Base-by-base conservation (phyloP, 1,284 basidiomycete species). In the Amylostereum chailletii region DNA sequence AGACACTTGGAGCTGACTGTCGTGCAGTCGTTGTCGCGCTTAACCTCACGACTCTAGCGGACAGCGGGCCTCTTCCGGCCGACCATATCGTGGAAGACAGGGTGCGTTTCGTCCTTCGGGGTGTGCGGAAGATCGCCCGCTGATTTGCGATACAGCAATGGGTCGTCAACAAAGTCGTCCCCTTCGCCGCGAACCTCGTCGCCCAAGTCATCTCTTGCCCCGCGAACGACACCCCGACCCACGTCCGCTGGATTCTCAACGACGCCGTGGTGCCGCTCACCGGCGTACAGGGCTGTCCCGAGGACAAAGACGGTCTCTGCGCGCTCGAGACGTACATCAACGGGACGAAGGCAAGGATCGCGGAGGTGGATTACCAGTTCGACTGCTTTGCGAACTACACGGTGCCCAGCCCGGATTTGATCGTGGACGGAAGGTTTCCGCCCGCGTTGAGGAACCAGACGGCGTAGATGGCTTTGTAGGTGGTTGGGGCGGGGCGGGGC, bases 181-280 rank as follows among this genome's bases (percentile, higher is more conserved):
- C 83, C 0, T 85, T 86, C 60, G 79, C 72, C 0, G 58, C 73
- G 6, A 71, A 72, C 60, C 65, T 83, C 31, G 76, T 83, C 43
- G 75, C 77, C 3, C 82, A 86, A 59, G 76, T 86, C 4, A 63
- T 85, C 27, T 70, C 73, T 2, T 86, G 72, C 58, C 65, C 70
- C 10, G 62, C 64, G n/a, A 63, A 68, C 3, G 45, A 55, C 34
- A 55, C 55, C 27, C 56, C 62, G 5, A 70, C 67, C 9, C 72
- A 74, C 59, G 76, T 83, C 56, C 75, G 81, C 45, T 76, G 71
- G 69, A 59, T 77, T 30, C 60, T 78, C 31, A 78, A 79, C 55
- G 77, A 77, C 53, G 86, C 75, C 1, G 74, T 81, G 1, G 67
- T 87, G 2, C 84, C 86, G 0, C 70, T 87, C 6, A 77, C 74